phyloP scores from a whole-genome alignment of 2,329 filamentous ascomycete species.

The Cladosporium cucumerinum region DNA sequence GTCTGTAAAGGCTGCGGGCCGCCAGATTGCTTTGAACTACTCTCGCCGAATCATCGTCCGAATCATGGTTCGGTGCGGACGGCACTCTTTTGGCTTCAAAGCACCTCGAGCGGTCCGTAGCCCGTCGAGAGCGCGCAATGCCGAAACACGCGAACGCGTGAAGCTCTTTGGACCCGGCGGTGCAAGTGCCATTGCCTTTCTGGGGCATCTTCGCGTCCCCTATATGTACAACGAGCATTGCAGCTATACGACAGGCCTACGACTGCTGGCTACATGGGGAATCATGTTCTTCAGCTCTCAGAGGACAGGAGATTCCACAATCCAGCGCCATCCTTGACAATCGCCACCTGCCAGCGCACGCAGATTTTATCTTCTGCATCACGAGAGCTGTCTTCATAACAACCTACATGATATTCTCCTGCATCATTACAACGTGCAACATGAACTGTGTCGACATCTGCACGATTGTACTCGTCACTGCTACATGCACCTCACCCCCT shows the following conservation, averaged over 20 bases:
- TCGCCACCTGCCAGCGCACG: slow-evolving; percentile 6
- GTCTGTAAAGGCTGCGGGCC: slow-evolving; percentile 5
- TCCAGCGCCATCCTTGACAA: background rate
- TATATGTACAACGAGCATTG: background rate
- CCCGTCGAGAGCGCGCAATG: background rate
- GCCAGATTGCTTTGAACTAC: slow-evolving; percentile 5
- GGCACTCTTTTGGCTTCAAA: slow-evolving; percentile 5
- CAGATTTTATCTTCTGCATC: background rate
- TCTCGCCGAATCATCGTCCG: slow-evolving; percentile 11
- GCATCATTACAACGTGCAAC: background rate
- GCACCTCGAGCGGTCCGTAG: slow-evolving; percentile 8
- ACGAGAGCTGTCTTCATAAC: background rate
- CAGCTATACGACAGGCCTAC: background rate
- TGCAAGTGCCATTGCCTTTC: background rate
- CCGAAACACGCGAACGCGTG: background rate
- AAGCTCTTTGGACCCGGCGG: background rate
- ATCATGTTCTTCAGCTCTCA: background rate
- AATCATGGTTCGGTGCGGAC: background rate
- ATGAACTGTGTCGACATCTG: background rate
- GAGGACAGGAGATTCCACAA: background rate
- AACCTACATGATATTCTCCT: background rate
- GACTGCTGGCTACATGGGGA: background rate
- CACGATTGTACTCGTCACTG: background rate
- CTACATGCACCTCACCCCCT: slow-evolving; percentile 1
- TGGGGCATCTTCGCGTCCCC: background rate